Evolutionary conservation across 306 rosid genomes (phyloP).

Genomic region (Abrus pulchellus): DNA sequence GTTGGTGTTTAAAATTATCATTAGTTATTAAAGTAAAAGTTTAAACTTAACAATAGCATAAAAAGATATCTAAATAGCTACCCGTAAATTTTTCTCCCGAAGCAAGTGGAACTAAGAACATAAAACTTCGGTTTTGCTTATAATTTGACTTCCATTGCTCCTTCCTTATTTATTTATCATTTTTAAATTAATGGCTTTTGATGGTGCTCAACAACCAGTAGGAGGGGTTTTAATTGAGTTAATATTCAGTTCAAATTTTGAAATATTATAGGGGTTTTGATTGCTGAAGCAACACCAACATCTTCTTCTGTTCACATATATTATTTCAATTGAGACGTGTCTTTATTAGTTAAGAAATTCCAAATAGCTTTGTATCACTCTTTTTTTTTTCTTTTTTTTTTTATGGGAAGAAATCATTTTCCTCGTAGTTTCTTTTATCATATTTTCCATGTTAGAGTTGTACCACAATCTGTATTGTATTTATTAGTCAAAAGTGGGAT

Average conservation of each 20-base stretch:
- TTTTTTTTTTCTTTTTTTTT: background rate
- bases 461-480: slow-evolving; percentile 25
- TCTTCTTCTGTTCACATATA: slow-evolving; percentile 37
- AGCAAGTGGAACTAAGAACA: background rate
- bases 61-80: too few species aligned
- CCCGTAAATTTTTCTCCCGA: too few species aligned
- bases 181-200: slow-evolving; percentile 19
- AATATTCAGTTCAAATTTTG: background rate
- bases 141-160: slow-evolving; percentile 43
- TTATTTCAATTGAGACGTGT: background rate
- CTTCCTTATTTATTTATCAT: background rate
- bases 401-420: slow-evolving; percentile 19
- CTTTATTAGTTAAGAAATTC: background rate
- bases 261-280: background rate
- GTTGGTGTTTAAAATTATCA: too few species aligned
- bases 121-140: background rate
- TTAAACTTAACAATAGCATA: too few species aligned
- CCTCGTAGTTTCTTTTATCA: slow-evolving; percentile 42
- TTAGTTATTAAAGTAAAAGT: too few species aligned
- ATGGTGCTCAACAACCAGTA: slow-evolving; percentile 32
- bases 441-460: slow-evolving; percentile 38
- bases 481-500: slow-evolving; percentile 37
- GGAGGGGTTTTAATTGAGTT: background rate
- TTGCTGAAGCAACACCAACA: slow-evolving; percentile 20
- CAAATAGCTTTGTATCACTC: background rate